These are phyloP conservation scores for Ambrosiella xylebori DNA, from an alignment of 2,329 filamentous ascomycete genomes.

Conservation along the genomic window DNA sequence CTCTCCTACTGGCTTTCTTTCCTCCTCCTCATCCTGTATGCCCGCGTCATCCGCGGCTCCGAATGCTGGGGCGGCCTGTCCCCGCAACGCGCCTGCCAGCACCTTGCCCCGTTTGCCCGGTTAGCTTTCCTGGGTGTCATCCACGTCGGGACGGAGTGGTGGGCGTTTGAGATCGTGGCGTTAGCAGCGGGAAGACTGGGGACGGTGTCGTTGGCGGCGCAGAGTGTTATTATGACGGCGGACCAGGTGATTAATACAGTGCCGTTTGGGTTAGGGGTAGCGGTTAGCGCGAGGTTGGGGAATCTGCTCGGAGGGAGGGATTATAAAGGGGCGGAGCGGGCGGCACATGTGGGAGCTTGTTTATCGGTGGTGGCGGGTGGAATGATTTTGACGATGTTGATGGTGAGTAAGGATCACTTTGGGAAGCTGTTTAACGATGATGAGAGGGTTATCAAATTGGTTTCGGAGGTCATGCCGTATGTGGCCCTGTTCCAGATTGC, in stretches of 20 bases:
- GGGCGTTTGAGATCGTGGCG: constrained; percentile 84
- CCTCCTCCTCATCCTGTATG: constrained; percentile 54
- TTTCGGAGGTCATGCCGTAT: constrained; percentile 63
- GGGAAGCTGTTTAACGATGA: constrained; percentile 73
- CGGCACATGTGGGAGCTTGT: constrained; percentile 59
- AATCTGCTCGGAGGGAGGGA: constrained; percentile 60
- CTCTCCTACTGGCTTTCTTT: constrained; percentile 80
- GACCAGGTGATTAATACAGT: constrained; percentile 76
- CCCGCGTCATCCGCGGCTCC: constrained; percentile 50
- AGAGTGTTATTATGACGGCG: constrained; percentile 78
- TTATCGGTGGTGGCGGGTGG: constrained; percentile 53
- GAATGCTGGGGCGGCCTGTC: constrained; percentile 66
- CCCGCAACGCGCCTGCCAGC: constrained; percentile 43
- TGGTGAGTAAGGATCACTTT: constrained; percentile 55
- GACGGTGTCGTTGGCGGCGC: constrained; percentile 61
- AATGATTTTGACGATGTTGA: constrained; percentile 48
- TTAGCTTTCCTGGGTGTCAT: constrained; percentile 61
- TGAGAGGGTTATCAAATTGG: constrained; percentile 50
- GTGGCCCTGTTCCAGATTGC: constrained; percentile 84
- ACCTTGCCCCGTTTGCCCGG: constrained; percentile 53
- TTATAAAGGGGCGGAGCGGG: constrained; percentile 46
- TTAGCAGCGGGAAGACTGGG: constrained; percentile 66
- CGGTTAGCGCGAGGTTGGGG: constrained; percentile 59
- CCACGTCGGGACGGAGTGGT: constrained; percentile 84
- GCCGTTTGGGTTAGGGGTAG: constrained; percentile 72